Percentiles rank a stretch among this genome's conserved stretches.
Evolutionary conservation across 768 basidiomycete genomes (phyloP).

Genomic region (Coprinellus micaceus): DNA sequence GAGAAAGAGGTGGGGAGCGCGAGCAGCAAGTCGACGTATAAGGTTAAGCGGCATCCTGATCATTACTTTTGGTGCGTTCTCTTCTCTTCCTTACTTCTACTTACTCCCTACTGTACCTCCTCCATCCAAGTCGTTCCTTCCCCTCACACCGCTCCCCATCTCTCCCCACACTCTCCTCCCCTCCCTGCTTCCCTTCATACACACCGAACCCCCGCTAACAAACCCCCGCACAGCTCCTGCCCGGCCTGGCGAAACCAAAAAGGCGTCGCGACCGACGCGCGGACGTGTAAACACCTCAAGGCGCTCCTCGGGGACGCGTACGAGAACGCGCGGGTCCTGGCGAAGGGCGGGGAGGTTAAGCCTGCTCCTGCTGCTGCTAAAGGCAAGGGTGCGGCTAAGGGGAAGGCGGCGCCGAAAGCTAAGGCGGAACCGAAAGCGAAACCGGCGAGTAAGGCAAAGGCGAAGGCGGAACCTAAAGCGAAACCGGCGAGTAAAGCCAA

Average conservation of each 20-base stretch:
- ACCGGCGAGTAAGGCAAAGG: background rate
- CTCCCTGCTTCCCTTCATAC: too few species aligned
- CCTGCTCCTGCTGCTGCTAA: background rate
- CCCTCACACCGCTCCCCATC: too few species aligned
- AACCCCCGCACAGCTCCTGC: too few species aligned
- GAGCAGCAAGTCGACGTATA: conserved; percentile 40
- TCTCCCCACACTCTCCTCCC: too few species aligned
- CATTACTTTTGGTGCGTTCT: conserved; percentile 35
- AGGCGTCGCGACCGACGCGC: conserved; percentile 33
- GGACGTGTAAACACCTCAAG: conserved; percentile 43
- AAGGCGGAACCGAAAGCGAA: conserved; percentile 7
- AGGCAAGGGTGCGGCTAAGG: background rate
- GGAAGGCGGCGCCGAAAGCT: too few species aligned
- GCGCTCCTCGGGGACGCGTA: conserved; percentile 39
- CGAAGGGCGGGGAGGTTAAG: conserved; percentile 23
- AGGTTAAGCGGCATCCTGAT: conserved; percentile 41
- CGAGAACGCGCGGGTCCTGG: conserved; percentile 31
- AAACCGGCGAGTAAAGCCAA: conserved; percentile 17
- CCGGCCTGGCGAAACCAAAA: background rate
- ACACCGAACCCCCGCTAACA: too few species aligned
- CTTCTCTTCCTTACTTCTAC: too few species aligned
- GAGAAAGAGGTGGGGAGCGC: conserved; percentile 43
- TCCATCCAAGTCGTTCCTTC: too few species aligned
- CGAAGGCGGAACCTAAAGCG: background rate
- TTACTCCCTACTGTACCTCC: too few species aligned